A percentile compares a stretch with the other conserved stretches of the same genome.
Conservation (phyloP, 2,329 filamentous ascomycete species). For the Pezicula radicicola region DNA sequence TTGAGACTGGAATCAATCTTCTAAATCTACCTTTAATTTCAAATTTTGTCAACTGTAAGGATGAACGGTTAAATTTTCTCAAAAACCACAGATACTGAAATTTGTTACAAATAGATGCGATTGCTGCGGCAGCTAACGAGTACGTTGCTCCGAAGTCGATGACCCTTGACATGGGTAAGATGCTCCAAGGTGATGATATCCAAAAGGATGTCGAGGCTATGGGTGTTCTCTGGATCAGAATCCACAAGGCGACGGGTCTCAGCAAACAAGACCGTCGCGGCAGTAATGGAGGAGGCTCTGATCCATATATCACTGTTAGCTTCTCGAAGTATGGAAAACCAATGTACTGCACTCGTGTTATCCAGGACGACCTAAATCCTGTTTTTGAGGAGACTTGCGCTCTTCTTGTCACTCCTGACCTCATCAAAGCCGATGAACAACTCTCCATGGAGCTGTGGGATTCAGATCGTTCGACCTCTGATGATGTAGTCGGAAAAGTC, state of each 20-base stretch:
- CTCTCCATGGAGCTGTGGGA: constrained; percentile 95
- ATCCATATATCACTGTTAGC: constrained; percentile 91
- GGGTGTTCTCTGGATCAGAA: constrained; percentile 88
- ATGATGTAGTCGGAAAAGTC: constrained; percentile 93
- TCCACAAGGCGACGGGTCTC: constrained; percentile 81
- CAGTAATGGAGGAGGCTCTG: constrained; percentile 81
- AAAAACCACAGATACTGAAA: background rate
- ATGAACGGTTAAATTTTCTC: background rate
- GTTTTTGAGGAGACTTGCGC: constrained; percentile 88
- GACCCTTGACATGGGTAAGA: constrained; percentile 85
- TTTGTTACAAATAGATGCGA: background rate
- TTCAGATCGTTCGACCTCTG: constrained; percentile 85
- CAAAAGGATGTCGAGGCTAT: constrained; percentile 85
- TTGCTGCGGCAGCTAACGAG: constrained; percentile 75
- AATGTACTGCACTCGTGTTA: constrained; percentile 95
- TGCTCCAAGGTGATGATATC: constrained; percentile 88
- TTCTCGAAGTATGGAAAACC: constrained; percentile 98
- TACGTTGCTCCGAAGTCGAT: constrained; percentile 95
- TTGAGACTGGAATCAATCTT: constrained; percentile 87
- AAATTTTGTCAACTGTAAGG: constrained; percentile 80
- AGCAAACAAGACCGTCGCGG: constrained; percentile 89
- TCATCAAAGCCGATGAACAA: constrained; percentile 92
- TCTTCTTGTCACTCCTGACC: constrained; percentile 79
- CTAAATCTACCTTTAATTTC: constrained; percentile 90
- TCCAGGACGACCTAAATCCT: constrained; percentile 90